Percentiles rank a stretch among this genome's conserved stretches.
Evolutionary conservation across 805 yeast species (phyloP).

Genomic region (Barnettozyma pratensis): DNA sequence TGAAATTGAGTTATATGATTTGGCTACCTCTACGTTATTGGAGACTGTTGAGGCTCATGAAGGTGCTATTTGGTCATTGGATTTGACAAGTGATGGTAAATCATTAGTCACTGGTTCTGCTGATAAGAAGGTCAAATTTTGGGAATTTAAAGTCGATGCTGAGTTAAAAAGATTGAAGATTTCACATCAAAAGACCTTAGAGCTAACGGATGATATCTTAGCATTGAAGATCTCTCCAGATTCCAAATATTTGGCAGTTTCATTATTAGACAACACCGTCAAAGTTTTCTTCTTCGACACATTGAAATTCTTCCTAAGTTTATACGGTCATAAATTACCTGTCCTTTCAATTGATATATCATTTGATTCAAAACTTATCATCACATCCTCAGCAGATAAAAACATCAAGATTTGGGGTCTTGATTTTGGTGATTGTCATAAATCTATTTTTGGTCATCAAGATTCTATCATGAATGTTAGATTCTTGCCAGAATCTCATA

Average conservation of each 20-base stretch:
- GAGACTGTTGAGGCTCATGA: conserved; percentile 75
- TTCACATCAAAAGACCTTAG: conserved; percentile 74
- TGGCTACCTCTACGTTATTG: conserved; percentile 72
- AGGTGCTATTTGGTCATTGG: conserved; percentile 87
- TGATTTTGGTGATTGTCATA: conserved; percentile 98
- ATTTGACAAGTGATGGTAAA: conserved; percentile 80
- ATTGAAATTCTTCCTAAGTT: conserved; percentile 78
- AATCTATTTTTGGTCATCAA: conserved; percentile 93
- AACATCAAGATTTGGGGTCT: conserved; percentile 98
- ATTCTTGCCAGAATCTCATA: conserved; percentile 80
- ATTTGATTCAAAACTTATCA: conserved; percentile 76
- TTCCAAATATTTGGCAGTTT: conserved; percentile 68
- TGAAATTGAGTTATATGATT: conserved; percentile 74
- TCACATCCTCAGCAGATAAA: conserved; percentile 95
- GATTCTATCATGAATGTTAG: conserved; percentile 88
- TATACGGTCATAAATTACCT: conserved; percentile 96
- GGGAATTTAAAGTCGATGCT: conserved; percentile 72
- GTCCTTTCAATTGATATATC: conserved; percentile 92
- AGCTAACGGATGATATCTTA: conserved; percentile 80
- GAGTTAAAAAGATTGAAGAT: conserved; percentile 56
- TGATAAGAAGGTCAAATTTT: conserved; percentile 83
- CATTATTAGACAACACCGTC: conserved; percentile 89
- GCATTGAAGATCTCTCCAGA: conserved; percentile 79
- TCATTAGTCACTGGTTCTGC: conserved; percentile 88
- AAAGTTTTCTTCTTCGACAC: conserved; percentile 88